Evolutionary conservation across 495 filamentous ascomycete genomes (phyloP).

Genomic region (Collariella sp.): DNA sequence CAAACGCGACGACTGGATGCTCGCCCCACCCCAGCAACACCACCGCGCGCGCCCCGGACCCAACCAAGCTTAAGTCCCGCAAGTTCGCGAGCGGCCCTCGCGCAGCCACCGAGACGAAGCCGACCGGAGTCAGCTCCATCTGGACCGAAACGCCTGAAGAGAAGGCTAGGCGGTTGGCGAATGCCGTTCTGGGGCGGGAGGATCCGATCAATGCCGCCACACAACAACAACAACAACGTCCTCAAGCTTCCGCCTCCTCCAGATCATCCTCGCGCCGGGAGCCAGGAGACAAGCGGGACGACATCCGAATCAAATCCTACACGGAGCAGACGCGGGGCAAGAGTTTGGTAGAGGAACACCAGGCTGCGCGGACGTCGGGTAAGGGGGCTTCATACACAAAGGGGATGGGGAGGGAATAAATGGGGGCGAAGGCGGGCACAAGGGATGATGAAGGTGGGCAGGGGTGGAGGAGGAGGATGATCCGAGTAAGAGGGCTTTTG

Average conservation of each 20-base stretch:
- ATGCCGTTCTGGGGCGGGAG: slow-evolving; percentile 74
- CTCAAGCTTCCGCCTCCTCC: background rate
- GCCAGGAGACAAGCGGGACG: slow-evolving; percentile 7
- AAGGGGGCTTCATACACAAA: slow-evolving; percentile 6
- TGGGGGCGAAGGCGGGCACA: background rate
- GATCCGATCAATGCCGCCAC: slow-evolving; percentile 13
- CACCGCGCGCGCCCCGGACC: slow-evolving; percentile 56
- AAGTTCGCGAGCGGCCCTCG: slow-evolving; percentile 53
- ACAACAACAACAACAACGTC: background rate
- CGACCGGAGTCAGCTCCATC: slow-evolving; percentile 47
- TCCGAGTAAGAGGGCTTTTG: slow-evolving; percentile 80
- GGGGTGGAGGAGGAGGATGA: slow-evolving; percentile 72
- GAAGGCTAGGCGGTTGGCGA: slow-evolving; percentile 67
- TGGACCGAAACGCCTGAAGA: slow-evolving; percentile 94
- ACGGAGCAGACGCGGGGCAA: slow-evolving; percentile 48
- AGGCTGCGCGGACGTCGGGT: slow-evolving; percentile 20
- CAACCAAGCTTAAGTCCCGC: slow-evolving; percentile 71
- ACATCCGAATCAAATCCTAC: slow-evolving; percentile 26
- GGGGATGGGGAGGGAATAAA: slow-evolving; percentile 7
- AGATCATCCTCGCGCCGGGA: slow-evolving; percentile 1
- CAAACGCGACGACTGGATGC: slow-evolving; percentile 88
- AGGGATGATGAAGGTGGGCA: slow-evolving; percentile 22
- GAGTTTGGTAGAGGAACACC: slow-evolving; percentile 57
- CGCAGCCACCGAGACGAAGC: slow-evolving; percentile 35
- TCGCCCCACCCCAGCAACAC: slow-evolving; percentile 65